Conservation (phyloP, 2,329 filamentous ascomycete genomes). For the Fusarium tricinctum region DNA sequence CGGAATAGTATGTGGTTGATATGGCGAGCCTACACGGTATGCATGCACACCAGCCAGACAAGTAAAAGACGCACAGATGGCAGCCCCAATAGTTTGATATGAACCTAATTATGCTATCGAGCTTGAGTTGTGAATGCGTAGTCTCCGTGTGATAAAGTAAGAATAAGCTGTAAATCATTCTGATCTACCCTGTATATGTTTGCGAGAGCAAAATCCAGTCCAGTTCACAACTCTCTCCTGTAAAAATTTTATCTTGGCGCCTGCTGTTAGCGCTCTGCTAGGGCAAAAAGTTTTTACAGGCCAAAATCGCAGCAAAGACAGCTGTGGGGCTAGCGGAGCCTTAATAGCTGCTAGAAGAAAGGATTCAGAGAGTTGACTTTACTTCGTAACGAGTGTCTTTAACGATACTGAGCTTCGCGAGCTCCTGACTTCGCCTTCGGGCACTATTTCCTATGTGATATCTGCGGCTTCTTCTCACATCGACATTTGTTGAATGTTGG, state of each 20-base stretch:
- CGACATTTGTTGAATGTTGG: background rate
- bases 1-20: too few relatives aligned
- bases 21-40: too few relatives aligned
- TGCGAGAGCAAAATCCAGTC: too few relatives aligned
- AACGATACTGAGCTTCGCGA: background rate
- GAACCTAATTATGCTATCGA: too few relatives aligned
- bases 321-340: background rate
- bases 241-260: constrained; percentile 1
- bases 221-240: constrained; percentile 11
- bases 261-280: constrained; percentile 6
- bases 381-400: background rate
- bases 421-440: background rate
- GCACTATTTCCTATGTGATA: background rate
- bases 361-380: background rate
- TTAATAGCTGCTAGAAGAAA: background rate
- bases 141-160: too few relatives aligned
- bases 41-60: too few relatives aligned
- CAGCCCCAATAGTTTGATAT: too few relatives aligned
- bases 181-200: too few relatives aligned
- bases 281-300: background rate
- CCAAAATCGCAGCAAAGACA: constrained; percentile 1
- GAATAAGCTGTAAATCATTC: too few relatives aligned
- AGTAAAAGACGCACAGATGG: too few relatives aligned
- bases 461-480: background rate
- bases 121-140: too few relatives aligned